phyloP scores from a whole-genome alignment of 2,329 filamentous ascomycete genomes.

The Cytospora chrysosperma region DNA sequence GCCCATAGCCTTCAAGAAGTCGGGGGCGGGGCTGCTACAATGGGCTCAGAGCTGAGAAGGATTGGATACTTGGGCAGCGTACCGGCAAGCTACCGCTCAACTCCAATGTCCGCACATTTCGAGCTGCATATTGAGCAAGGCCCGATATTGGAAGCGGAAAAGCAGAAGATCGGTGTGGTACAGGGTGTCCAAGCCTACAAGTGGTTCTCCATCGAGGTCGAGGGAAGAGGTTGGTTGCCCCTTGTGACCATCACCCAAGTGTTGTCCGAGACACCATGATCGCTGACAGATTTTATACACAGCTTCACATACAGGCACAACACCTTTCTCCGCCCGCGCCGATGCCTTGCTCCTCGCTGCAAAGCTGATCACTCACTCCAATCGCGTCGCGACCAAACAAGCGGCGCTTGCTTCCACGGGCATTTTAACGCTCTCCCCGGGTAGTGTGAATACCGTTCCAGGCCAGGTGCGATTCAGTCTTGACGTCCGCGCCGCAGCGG shows the following conservation, averaged over 20 bases:
- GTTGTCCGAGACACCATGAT: neutral
- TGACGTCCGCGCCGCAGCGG: constrained; percentile 62
- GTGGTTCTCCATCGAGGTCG: constrained; percentile 68
- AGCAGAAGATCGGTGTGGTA: constrained; percentile 67
- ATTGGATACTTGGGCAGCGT: constrained; percentile 67
- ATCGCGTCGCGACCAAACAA: constrained; percentile 59
- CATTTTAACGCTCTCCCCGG: constrained; percentile 62
- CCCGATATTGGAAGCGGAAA: constrained; percentile 65
- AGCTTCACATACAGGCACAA: constrained; percentile 75
- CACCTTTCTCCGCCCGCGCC: constrained; percentile 53
- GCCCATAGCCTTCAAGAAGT: constrained; percentile 65
- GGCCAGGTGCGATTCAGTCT: constrained; percentile 66
- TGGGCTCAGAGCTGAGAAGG: constrained; percentile 67
- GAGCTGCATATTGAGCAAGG: constrained; percentile 87
- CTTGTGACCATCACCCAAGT: rapidly evolving
- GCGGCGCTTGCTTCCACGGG: constrained; percentile 67
- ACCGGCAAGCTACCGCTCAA: constrained; percentile 55
- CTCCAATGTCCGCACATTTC: constrained; percentile 74
- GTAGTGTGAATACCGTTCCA: constrained; percentile 72
- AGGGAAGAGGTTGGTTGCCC: constrained; percentile 47
- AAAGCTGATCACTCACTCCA: constrained; percentile 65
- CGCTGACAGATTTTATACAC: neutral
- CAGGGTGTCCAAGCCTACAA: constrained; percentile 72
- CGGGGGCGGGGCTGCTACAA: constrained; percentile 56
- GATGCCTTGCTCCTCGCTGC: constrained; percentile 68